Conservation (phyloP, 1,139 yeast genomes). For the Cylindricascospora bacillispora region DNA sequence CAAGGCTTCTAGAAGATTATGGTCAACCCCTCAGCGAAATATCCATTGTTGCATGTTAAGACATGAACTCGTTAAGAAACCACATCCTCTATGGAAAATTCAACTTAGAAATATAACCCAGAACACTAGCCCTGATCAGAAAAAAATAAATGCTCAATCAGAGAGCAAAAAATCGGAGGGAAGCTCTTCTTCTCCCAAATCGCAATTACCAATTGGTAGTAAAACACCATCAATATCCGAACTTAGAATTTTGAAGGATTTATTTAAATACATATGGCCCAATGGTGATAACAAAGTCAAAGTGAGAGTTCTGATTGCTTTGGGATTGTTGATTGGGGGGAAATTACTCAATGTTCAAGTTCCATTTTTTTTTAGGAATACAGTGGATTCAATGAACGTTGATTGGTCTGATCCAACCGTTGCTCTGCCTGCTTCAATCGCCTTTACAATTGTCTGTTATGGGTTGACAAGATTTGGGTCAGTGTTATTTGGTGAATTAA, state of each 20-base stretch:
- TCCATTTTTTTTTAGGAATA: conserved; percentile 83
- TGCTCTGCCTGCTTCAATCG: conserved; percentile 39
- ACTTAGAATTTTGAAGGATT: conserved; percentile 45
- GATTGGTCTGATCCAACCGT: conserved; percentile 62
- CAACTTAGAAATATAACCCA: too few relatives aligned
- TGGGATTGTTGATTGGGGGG: conserved; percentile 60
- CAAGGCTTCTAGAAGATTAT: too few relatives aligned
- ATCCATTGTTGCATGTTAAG: too few relatives aligned
- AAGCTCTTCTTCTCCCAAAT: too few relatives aligned
- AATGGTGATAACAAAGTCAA: conserved; percentile 57
- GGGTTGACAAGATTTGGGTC: conserved; percentile 95
- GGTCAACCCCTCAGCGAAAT: too few relatives aligned
- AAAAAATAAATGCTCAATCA: too few relatives aligned
- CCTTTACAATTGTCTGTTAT: conserved; percentile 70
- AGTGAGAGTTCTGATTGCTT: conserved; percentile 62
- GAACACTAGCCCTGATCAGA: too few relatives aligned
- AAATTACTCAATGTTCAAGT: conserved; percentile 87
- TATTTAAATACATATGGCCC: conserved; percentile 85
- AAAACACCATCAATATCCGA: conserved; percentile 34
- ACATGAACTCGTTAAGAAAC: too few relatives aligned
- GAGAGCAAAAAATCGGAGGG: too few relatives aligned
- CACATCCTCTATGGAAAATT: too few relatives aligned
- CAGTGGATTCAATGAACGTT: conserved; percentile 84
- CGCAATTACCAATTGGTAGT: not conserved
- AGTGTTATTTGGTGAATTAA: conserved; percentile 80